These are phyloP conservation scores for Calonectria hongkongensis DNA, from an alignment of 2,329 filamentous ascomycete genomes.

Conservation along the genomic window DNA sequence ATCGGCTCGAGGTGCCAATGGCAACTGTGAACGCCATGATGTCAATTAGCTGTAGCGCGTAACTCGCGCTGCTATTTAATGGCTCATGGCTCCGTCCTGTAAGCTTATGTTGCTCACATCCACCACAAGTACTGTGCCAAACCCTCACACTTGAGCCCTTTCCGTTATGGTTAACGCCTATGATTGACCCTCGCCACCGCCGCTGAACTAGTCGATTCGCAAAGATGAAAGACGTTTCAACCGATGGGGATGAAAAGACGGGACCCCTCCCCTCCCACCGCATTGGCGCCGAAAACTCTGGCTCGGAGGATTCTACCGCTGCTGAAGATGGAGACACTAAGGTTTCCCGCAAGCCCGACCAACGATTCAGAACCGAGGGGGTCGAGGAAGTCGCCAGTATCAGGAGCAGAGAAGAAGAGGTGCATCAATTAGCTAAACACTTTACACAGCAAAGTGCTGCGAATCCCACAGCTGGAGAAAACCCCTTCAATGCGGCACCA, in stretches of 20 bases:
- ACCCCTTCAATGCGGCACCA: constrained; percentile 9
- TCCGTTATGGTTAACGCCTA: not conserved
- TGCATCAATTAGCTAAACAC: constrained; percentile 1
- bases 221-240: not conserved
- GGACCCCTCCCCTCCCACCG: too few species aligned
- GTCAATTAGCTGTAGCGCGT: too few species aligned
- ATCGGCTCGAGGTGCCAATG: too few species aligned
- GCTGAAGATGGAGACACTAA: not conserved
- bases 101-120: too few species aligned
- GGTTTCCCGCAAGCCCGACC: not conserved
- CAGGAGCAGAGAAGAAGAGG: not conserved
- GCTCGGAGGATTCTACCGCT: not conserved
- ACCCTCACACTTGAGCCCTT: too few species aligned
- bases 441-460: not conserved
- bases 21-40: too few species aligned
- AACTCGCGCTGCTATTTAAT: too few species aligned
- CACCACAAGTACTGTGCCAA: not conserved
- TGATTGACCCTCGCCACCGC: not conserved
- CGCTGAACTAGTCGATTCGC: not conserved
- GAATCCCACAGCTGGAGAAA: not conserved
- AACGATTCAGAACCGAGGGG: not conserved
- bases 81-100: too few species aligned
- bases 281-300: not conserved
- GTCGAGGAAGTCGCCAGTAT: not conserved
- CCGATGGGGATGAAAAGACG: not conserved